Evolutionary conservation across 2,329 filamentous ascomycete species (phyloP).

Genomic region (Pestalotiopsis sp.): DNA sequence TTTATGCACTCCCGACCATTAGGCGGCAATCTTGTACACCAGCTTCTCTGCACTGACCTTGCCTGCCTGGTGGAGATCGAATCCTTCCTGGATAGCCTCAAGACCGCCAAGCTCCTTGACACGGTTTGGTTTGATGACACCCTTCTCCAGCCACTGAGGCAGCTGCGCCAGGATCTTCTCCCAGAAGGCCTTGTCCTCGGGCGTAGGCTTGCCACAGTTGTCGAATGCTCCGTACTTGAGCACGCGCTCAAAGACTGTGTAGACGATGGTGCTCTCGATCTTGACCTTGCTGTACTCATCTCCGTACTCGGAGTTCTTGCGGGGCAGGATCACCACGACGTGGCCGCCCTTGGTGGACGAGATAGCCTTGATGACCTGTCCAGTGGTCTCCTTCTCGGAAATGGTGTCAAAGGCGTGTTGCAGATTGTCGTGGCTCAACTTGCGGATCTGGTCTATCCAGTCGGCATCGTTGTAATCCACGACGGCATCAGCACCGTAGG

Average conservation of each 20-base stretch:
- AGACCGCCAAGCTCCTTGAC: conserved; percentile 30
- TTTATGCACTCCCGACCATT: background rate
- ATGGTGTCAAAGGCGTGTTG: conserved; percentile 33
- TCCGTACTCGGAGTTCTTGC: conserved; percentile 20
- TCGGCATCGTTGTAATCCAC: conserved; percentile 44
- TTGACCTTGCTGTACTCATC: conserved; percentile 27
- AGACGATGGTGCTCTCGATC: conserved; percentile 34
- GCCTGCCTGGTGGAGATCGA: conserved; percentile 29
- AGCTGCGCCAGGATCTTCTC: conserved; percentile 34
- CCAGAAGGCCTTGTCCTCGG: conserved; percentile 32
- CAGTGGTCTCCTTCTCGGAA: conserved; percentile 25
- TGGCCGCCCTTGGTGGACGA: conserved; percentile 33
- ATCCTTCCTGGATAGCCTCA: conserved; percentile 28
- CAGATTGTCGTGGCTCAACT: conserved; percentile 61
- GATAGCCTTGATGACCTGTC: conserved; percentile 25
- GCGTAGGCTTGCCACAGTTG: conserved; percentile 29
- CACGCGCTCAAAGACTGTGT: conserved; percentile 31
- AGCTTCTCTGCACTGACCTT: conserved; percentile 35
- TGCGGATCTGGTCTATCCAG: conserved; percentile 60
- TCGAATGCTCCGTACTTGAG: conserved; percentile 27
- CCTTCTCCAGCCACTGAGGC: conserved; percentile 27
- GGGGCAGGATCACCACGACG: conserved; percentile 25
- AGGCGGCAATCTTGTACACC: conserved; percentile 30
- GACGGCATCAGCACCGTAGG: conserved; percentile 27
- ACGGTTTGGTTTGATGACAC: conserved; percentile 33